A percentile compares a stretch with the other conserved stretches of the same genome.
phyloP scores from a whole-genome alignment of 192 early-diverging fungal species.

The Coemansia sp. region DNA sequence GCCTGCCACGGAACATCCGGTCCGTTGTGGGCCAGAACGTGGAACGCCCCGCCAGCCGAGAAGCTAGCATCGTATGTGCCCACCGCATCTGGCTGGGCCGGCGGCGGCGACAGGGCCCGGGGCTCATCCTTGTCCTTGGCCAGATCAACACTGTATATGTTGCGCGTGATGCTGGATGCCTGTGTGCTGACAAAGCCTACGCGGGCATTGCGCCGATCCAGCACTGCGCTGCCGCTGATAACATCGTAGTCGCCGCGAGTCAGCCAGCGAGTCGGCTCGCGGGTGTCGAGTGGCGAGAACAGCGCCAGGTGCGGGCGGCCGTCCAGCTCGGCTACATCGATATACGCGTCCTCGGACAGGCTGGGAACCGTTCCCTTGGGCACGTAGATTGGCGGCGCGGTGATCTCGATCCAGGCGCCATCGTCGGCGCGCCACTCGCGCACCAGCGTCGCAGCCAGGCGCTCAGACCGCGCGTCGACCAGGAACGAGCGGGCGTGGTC shows the following conservation, averaged over 20 bases:
- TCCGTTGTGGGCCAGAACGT: conserved; percentile 71
- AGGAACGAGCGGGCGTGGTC: conserved; percentile 69
- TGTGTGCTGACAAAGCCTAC: conserved; percentile 49
- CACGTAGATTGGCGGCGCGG: conserved; percentile 29
- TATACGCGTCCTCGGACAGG: conserved; percentile 49
- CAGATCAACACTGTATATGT: conserved; percentile 47
- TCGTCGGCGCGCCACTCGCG: conserved; percentile 61
- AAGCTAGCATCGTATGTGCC: conserved; percentile 63
- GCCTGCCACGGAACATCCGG: conserved; percentile 77
- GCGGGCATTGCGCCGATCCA: conserved; percentile 27
- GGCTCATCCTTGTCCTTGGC: conserved; percentile 7
- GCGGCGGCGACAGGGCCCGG: conserved; percentile 30
- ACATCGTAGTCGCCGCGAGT: conserved; percentile 73
- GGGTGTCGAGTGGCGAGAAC: conserved; percentile 50
- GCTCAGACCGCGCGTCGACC: conserved; percentile 37
- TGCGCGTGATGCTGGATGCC: conserved; percentile 26
- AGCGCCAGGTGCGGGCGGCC: conserved; percentile 67
- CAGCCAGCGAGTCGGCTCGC: conserved; percentile 51
- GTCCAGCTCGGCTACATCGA: conserved; percentile 60
- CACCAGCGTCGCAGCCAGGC: conserved; percentile 43
- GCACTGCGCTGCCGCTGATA: conserved; percentile 32
- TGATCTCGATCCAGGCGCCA: conserved; percentile 68
- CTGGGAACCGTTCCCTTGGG: conserved; percentile 14
- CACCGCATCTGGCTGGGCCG: conserved; percentile 9
- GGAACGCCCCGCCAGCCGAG: conserved; percentile 67